Evolutionary conservation across 2,329 filamentous ascomycete genomes (phyloP).

Genomic region (Periconia digitata): DNA sequence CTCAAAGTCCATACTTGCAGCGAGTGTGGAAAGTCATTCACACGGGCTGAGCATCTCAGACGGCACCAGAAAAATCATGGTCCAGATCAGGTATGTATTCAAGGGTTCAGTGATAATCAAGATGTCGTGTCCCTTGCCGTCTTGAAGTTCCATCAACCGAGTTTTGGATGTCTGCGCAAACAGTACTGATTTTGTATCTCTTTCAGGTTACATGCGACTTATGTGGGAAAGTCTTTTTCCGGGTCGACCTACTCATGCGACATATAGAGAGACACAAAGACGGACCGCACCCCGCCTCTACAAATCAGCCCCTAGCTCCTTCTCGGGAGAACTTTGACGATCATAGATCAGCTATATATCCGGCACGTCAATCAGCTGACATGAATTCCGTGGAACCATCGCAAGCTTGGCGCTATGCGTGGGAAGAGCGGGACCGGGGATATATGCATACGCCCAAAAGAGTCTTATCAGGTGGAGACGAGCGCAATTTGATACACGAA

Average conservation of each 20-base stretch:
- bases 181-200: too few relatives aligned
- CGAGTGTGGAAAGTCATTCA: slow-evolving; percentile 44
- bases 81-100: too few relatives aligned
- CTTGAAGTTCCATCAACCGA: too few relatives aligned
- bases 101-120: too few relatives aligned
- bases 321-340: neutral
- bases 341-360: neutral
- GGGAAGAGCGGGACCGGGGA: neutral
- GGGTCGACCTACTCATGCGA: slow-evolving; percentile 9
- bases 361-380: neutral
- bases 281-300: slow-evolving; percentile 2
- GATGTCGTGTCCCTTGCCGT: too few relatives aligned
- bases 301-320: neutral
- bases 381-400: neutral
- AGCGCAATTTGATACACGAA: neutral
- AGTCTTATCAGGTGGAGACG: neutral
- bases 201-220: slow-evolving; percentile 9
- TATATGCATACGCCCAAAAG: neutral
- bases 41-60: slow-evolving; percentile 42
- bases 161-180: too few relatives aligned
- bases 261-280: slow-evolving; percentile 11
- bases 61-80: slow-evolving; percentile 14
- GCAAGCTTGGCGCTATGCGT: neutral
- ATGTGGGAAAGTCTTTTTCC: slow-evolving; percentile 12
- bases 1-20: slow-evolving; percentile 39